A percentile compares a stretch with the other conserved stretches of the same genome.
phyloP scores from a whole-genome alignment of 176 grass and related monocot genomes.

The Thinopyrum elongatum region DNA sequence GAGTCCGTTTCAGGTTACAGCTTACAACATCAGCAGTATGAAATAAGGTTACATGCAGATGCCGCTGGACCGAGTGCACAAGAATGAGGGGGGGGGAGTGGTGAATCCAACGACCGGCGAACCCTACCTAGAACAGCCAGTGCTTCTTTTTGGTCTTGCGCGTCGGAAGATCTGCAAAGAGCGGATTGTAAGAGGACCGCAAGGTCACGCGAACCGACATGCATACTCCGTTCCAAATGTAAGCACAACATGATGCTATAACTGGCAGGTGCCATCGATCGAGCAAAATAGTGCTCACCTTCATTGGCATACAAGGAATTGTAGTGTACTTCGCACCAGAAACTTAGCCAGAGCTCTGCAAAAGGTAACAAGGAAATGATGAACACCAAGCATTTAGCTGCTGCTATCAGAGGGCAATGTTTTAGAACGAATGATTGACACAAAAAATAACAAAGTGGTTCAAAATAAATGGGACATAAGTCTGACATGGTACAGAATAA shows the following conservation, averaged over 20 bases:
- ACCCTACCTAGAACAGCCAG: constrained; percentile 76
- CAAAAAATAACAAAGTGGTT: not conserved
- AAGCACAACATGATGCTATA: not conserved
- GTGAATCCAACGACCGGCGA: not conserved
- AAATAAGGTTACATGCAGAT: constrained; percentile 27
- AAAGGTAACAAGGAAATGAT: constrained; percentile 16
- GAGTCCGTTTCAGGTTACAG: constrained; percentile 14
- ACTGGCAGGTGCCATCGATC: not conserved
- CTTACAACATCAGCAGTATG: constrained; percentile 22
- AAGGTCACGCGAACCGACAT: not conserved
- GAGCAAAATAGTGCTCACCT: constrained; percentile 48
- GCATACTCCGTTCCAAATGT: not conserved
- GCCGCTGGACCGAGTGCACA: constrained; percentile 10
- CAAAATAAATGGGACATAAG: not conserved
- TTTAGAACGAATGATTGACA: constrained; percentile 11
- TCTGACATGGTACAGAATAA: not conserved
- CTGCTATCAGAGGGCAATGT: not conserved
- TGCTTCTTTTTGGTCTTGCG: constrained; percentile 77
- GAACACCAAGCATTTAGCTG: not conserved
- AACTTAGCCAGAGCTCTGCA: constrained; percentile 98
- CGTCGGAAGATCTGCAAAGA: constrained; percentile 73
- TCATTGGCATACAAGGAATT: constrained; percentile 93
- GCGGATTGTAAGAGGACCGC: not conserved
- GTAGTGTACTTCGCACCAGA: constrained; percentile 99
- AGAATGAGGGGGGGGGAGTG: not conserved